Evolutionary conservation across 2,329 filamentous ascomycete genomes (phyloP).

Genomic region (Colletotrichum tamarilloi): DNA sequence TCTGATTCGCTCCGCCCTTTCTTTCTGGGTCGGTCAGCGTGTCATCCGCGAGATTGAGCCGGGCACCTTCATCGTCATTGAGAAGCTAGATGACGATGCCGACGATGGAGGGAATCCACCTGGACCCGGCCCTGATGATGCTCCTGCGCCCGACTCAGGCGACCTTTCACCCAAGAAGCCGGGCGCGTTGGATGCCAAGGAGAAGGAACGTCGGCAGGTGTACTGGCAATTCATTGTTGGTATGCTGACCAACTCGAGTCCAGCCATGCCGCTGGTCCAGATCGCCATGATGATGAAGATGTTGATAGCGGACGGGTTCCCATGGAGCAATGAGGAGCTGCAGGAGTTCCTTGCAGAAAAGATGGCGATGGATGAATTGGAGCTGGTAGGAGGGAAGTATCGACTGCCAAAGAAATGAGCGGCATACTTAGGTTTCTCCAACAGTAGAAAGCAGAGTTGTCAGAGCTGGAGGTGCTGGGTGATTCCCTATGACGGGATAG

Average conservation of each 20-base stretch:
- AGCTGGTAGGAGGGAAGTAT: slow-evolving; percentile 78
- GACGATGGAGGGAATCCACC: slow-evolving; percentile 47
- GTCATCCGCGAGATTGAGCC: slow-evolving; percentile 69
- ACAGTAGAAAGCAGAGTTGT: neutral
- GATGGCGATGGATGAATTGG: slow-evolving; percentile 77
- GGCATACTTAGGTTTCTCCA: neutral
- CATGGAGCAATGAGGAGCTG: slow-evolving; percentile 90
- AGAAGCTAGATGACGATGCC: slow-evolving; percentile 62
- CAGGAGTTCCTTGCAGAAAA: slow-evolving; percentile 83
- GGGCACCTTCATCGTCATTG: slow-evolving; percentile 74
- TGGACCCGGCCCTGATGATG: slow-evolving; percentile 32
- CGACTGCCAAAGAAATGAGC: slow-evolving; percentile 69
- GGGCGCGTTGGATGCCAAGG: slow-evolving; percentile 70
- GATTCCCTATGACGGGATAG: too few species aligned
- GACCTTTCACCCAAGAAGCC: slow-evolving; percentile 61
- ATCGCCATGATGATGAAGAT: slow-evolving; percentile 97
- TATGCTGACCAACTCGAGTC: slow-evolving; percentile 93
- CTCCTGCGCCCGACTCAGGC: slow-evolving; percentile 39
- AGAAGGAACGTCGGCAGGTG: slow-evolving; percentile 68
- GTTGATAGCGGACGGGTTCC: slow-evolving; percentile 86
- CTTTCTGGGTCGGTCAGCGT: slow-evolving; percentile 77
- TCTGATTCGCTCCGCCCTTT: slow-evolving; percentile 74
- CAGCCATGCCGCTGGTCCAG: slow-evolving; percentile 80
- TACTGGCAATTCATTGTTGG: slow-evolving; percentile 94
- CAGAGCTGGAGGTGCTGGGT: neutral